Conservation (phyloP, 768 basidiomycete genomes). For the Dacryopinax spathularia region DNA sequence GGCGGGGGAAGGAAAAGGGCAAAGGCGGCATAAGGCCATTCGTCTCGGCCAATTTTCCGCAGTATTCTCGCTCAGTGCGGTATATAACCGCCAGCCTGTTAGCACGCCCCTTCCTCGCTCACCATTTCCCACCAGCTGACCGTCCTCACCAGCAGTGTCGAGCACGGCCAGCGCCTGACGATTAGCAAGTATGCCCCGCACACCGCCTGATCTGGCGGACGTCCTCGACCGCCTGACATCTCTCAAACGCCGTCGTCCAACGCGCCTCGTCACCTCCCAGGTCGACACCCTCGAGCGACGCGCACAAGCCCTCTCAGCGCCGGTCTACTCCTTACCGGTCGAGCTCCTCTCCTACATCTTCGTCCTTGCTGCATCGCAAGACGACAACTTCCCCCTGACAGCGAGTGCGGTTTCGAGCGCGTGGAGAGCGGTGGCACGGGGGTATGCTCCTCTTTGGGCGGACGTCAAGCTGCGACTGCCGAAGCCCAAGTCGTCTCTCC, state of each 20-base stretch:
- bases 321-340: background rate
- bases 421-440: background rate
- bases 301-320: background rate
- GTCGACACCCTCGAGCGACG: background rate
- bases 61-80: no score
- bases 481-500: background rate
- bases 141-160: no score
- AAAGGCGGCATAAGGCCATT: no score
- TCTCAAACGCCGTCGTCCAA: background rate
- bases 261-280: background rate
- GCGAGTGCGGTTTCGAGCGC: background rate
- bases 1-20: no score
- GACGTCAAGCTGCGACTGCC: background rate
- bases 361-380: background rate
- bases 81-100: no score
- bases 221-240: background rate
- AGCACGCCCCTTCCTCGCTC: no score
- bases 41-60: no score
- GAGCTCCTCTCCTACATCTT: background rate
- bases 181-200: no score
- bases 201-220: background rate
- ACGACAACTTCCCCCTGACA: background rate
- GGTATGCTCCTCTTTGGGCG: background rate
- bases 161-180: no score
- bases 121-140: no score